Base-by-base conservation (phyloP, 345 rosid genomes). In the Kernera saxatilis region DNA sequence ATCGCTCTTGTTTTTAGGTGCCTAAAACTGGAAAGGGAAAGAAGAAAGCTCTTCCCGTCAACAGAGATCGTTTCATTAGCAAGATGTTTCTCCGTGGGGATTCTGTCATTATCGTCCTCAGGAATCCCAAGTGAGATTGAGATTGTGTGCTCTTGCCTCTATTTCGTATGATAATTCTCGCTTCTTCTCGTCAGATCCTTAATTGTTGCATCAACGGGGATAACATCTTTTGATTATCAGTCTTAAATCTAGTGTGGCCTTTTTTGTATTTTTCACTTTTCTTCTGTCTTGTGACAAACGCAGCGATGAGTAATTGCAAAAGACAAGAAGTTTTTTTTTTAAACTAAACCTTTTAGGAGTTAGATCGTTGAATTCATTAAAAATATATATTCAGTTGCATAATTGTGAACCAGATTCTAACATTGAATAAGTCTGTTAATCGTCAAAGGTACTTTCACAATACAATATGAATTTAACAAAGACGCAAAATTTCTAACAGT, bases 71-170 rank as follows among this genome's bases (percentile, higher is more conserved):
- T 43, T 95, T 92, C 85, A 95, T 95, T 64, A 90, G 96, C 75
- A 92, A 95, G 82, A 92, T 95, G 99, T 95, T 95, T 63, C 94
- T 95, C 5, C 88, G 99, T 2, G 99, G 98, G 5, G 99, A 95
- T 77, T 95, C 99, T 5, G 99, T 95, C 23, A 95, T 95, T 29
- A 88, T 95, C 43, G 99, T 95, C 33, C 92, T 95, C 6, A 84
- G 99, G 85, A 95, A 95, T 56, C 99, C 98, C 0, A 95, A 92
- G 83, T 91, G 77, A 84, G 22, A 0, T 63, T 7, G 11, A 13
- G 30, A 27, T 39, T 39, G 53, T 32, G 41, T 64, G 17, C 13
- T 49, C 6, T 14, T 39, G 26, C 2, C 11, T 12, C 62, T 64
- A 18, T 11, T 11, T 44, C 64, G 6, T 39, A 12, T 59, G 59